Evolutionary conservation across 805 yeast genomes (phyloP).

Genomic region (Candida ovalis): DNA sequence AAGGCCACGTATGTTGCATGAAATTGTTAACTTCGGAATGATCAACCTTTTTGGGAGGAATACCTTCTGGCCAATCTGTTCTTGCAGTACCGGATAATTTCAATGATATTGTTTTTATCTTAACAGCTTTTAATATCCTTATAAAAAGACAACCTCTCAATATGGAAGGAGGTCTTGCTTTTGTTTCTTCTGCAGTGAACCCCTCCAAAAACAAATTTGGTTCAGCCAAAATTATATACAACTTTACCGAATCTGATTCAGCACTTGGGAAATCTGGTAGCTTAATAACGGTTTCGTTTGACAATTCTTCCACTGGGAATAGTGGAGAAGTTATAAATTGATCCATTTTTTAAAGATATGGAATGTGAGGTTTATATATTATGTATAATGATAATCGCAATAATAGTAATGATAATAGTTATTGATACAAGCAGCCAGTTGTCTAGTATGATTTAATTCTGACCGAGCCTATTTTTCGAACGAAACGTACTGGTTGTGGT

Average conservation of each 20-base stretch:
- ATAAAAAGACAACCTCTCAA: slow-evolving; percentile 76
- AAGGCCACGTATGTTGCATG: slow-evolving; percentile 87
- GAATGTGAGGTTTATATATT: background rate
- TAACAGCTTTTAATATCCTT: slow-evolving; percentile 66
- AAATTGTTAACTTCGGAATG: slow-evolving; percentile 62
- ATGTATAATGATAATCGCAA: too few species aligned
- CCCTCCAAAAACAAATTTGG: slow-evolving; percentile 80
- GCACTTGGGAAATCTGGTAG: slow-evolving; percentile 55
- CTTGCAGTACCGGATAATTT: slow-evolving; percentile 63
- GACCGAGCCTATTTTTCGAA: too few species aligned
- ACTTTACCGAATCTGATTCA: slow-evolving; percentile 59
- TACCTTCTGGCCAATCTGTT: slow-evolving; percentile 98
- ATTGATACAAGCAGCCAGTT: too few species aligned
- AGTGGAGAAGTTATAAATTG: slow-evolving; percentile 37
- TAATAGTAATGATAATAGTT: too few species aligned
- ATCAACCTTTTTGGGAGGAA: slow-evolving; percentile 79
- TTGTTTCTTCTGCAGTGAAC: slow-evolving; percentile 60
- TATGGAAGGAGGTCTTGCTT: slow-evolving; percentile 68
- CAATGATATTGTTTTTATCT: slow-evolving; percentile 59
- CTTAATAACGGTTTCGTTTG: slow-evolving; percentile 39
- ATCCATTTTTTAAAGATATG: slow-evolving; percentile 7
- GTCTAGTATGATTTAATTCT: too few species aligned
- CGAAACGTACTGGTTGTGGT: too few species aligned
- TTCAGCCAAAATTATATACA: slow-evolving; percentile 77
- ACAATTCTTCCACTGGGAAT: slow-evolving; percentile 40